phyloP scores from a whole-genome alignment of 306 rosid species.

The Cucumis cinereus region DNA sequence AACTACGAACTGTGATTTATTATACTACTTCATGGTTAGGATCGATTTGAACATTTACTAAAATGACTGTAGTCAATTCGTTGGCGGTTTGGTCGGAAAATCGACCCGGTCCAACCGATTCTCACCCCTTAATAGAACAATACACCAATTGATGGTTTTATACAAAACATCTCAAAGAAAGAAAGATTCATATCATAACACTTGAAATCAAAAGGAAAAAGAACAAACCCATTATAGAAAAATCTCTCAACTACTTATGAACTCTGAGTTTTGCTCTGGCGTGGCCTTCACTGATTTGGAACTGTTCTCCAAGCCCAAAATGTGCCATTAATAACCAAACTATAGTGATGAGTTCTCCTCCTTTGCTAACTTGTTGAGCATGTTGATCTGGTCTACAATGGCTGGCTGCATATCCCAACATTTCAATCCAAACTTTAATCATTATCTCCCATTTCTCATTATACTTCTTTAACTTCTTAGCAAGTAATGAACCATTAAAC shows the following conservation, averaged over 20 bases:
- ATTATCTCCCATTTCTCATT: slow-evolving; percentile 13
- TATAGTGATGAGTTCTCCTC: slow-evolving; percentile 22
- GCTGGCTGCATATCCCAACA: slow-evolving; percentile 21
- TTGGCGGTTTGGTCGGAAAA: too few species aligned
- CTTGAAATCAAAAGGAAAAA: not conserved
- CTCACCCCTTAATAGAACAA: not conserved
- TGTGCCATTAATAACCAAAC: slow-evolving; percentile 27
- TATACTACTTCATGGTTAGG: too few species aligned
- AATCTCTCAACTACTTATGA: not conserved
- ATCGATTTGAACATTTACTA: too few species aligned
- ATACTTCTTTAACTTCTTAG: not conserved
- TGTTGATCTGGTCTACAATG: slow-evolving; percentile 16
- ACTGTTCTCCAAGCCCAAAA: slow-evolving; percentile 21
- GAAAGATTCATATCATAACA: not conserved
- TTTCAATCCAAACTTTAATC: slow-evolving; percentile 17
- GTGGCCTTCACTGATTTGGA: slow-evolving; percentile 27
- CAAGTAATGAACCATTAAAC: slow-evolving; percentile 18
- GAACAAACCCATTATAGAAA: not conserved
- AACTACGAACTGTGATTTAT: too few species aligned
- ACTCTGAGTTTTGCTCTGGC: slow-evolving; percentile 25
- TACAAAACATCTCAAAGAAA: not conserved
- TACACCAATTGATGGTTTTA: not conserved
- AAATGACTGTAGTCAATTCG: too few species aligned
- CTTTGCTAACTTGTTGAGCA: slow-evolving; percentile 23
- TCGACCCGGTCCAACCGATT: accelerated